phyloP scores from a whole-genome alignment of 2,329 filamentous ascomycete species.

The Amphichorda felina region DNA sequence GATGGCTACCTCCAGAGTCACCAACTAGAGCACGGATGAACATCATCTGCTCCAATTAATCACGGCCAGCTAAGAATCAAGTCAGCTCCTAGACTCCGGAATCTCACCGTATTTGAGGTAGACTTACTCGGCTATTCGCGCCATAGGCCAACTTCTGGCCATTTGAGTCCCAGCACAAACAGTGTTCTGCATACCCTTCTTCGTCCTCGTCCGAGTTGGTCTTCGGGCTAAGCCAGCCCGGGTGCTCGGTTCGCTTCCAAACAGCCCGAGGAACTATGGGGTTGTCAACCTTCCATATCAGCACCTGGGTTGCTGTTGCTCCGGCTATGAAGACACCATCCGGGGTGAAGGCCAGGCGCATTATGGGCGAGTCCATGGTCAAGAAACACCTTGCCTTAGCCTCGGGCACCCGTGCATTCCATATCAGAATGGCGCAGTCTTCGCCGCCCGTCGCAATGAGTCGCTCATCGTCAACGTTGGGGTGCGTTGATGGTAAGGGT shows the following conservation, averaged over 20 bases:
- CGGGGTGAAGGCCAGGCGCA: constrained; percentile 49
- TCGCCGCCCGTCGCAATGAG: constrained; percentile 50
- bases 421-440: constrained; percentile 50
- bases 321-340: constrained; percentile 52
- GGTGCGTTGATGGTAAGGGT: constrained; percentile 28
- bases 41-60: constrained; percentile 34
- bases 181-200: constrained; percentile 40
- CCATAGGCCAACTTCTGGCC: constrained; percentile 53
- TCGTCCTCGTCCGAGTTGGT: constrained; percentile 40
- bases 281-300: constrained; percentile 55
- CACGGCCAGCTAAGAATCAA: constrained; percentile 38
- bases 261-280: constrained; percentile 44
- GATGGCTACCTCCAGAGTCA: too few relatives aligned
- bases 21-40: too few relatives aligned
- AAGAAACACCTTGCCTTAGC: constrained; percentile 46
- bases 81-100: too few relatives aligned
- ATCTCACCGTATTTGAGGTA: too few relatives aligned
- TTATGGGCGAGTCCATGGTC: constrained; percentile 47
- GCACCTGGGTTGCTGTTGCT: constrained; percentile 43
- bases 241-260: constrained; percentile 43
- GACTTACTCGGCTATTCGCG: constrained; percentile 47
- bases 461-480: constrained; percentile 32
- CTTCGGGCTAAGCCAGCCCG: constrained; percentile 47
- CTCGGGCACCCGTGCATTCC: constrained; percentile 44
- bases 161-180: constrained; percentile 48